Conservation (phyloP, 1,284 basidiomycete species). For the Trametes sp. region DNA sequence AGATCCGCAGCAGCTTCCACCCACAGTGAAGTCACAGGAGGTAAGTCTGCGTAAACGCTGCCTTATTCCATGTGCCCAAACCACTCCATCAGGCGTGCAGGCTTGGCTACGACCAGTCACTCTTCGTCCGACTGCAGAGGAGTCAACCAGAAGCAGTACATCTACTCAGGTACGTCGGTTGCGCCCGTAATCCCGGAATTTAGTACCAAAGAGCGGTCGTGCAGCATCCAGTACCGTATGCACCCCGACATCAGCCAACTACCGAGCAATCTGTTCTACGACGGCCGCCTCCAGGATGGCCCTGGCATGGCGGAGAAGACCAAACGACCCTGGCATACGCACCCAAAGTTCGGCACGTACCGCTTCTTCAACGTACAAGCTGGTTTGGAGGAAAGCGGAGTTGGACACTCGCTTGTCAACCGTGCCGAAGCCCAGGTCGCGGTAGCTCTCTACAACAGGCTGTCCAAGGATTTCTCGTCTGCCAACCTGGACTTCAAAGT, state of each 20-base stretch:
- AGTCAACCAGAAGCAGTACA: conserved; percentile 84
- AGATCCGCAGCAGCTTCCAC: conserved; percentile 98
- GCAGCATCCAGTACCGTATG: conserved; percentile 99
- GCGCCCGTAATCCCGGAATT: conserved; percentile 10
- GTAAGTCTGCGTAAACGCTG: conserved; percentile 44
- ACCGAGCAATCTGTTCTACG: conserved; percentile 92
- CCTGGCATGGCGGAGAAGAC: conserved; percentile 90
- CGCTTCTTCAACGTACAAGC: conserved; percentile 84
- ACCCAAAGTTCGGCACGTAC: conserved; percentile 86
- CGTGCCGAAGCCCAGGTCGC: conserved; percentile 80
- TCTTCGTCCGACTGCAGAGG: conserved; percentile 94
- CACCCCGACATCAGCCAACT: conserved; percentile 94
- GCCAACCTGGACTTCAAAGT: conserved; percentile 81
- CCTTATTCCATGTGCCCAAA: neutral
- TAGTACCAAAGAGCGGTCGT: conserved; percentile 15
- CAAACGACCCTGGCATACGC: conserved; percentile 85
- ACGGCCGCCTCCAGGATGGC: conserved; percentile 84
- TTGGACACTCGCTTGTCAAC: conserved; percentile 81
- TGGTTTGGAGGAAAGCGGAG: conserved; percentile 63
- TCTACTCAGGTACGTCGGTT: conserved; percentile 76
- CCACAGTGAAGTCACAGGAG: conserved; percentile 92
- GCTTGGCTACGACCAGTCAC: conserved; percentile 87
- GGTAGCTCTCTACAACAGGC: conserved; percentile 79
- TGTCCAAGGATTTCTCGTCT: conserved; percentile 71
- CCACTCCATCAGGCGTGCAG: conserved; percentile 64